Percentiles rank a stretch among this genome's conserved stretches.
Conservation (phyloP, 306 rosid species). For the Fagus crenata region DNA sequence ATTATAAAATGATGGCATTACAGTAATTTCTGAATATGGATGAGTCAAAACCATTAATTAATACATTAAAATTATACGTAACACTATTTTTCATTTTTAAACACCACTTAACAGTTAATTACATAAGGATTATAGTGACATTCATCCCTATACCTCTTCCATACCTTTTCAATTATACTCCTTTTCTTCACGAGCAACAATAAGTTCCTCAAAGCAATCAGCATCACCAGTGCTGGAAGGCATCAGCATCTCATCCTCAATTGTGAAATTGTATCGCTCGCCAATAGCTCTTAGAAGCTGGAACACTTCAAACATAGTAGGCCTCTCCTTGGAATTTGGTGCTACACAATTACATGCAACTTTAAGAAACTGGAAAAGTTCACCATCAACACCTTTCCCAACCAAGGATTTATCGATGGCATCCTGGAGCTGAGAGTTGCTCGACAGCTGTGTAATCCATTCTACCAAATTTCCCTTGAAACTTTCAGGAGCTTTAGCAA, state of each 20-base stretch:
- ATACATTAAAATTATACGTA: conserved; percentile 9
- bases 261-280: conserved; percentile 59
- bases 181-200: conserved; percentile 57
- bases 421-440: conserved; percentile 46
- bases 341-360: conserved; percentile 73
- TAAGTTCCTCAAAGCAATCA: conserved; percentile 61
- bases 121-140: conserved; percentile 25
- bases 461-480: conserved; percentile 86
- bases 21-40: background rate
- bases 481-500: conserved; percentile 69
- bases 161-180: conserved; percentile 33
- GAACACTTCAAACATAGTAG: conserved; percentile 94
- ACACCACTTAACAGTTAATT: conserved; percentile 23
- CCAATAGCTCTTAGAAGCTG: conserved; percentile 90
- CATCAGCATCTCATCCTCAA: conserved; percentile 64
- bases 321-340: conserved; percentile 72
- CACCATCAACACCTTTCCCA: conserved; percentile 63
- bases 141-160: conserved; percentile 15
- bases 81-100: background rate
- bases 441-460: conserved; percentile 60
- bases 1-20: background rate
- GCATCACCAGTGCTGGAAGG: conserved; percentile 41
- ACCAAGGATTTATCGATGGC: conserved; percentile 64
- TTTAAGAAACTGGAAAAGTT: conserved; percentile 90
- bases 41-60: background rate